Evolutionary conservation across 495 filamentous ascomycete species (phyloP).

Genomic region (Penicillium arizonense): DNA sequence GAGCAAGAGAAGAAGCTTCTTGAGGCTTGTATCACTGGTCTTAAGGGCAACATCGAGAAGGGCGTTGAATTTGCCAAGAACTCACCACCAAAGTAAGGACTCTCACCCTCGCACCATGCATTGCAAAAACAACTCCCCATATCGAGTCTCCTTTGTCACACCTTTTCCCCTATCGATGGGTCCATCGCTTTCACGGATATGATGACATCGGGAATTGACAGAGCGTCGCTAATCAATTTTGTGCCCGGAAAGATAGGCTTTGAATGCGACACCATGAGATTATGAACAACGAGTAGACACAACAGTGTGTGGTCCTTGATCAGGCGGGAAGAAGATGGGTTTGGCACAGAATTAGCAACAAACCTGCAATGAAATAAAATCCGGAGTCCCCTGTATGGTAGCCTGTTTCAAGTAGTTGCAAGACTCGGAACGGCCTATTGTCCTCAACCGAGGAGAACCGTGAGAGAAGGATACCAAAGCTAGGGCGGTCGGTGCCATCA

Average conservation of each 20-base stretch:
- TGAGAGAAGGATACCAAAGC: too few species aligned
- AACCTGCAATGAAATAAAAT: constrained; percentile 21
- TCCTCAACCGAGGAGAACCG: neutral
- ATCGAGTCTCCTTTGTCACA: neutral
- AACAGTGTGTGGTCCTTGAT: constrained; percentile 3
- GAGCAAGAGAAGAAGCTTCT: constrained; percentile 86
- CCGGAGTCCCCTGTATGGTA: constrained; percentile 7
- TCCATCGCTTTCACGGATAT: neutral
- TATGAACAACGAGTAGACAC: constrained; percentile 27
- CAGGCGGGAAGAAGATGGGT: neutral
- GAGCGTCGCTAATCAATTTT: constrained; percentile 42
- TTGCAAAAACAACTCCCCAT: neutral
- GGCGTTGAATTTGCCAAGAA: constrained; percentile 87
- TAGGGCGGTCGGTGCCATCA: too few species aligned
- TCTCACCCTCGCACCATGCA: constrained; percentile 22
- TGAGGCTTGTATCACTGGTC: constrained; percentile 64
- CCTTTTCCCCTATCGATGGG: constrained; percentile 1
- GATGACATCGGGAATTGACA: constrained; percentile 8
- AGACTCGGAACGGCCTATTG: neutral
- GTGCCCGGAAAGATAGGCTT: constrained; percentile 47
- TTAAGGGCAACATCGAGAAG: constrained; percentile 92
- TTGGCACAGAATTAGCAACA: constrained; percentile 6
- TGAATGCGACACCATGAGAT: constrained; percentile 34
- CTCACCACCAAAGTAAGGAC: constrained; percentile 70
- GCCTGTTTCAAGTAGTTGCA: neutral